These are phyloP conservation scores for Phialocephala subalpina DNA, from an alignment of 2,329 filamentous ascomycete genomes.

Conservation along the genomic window DNA sequence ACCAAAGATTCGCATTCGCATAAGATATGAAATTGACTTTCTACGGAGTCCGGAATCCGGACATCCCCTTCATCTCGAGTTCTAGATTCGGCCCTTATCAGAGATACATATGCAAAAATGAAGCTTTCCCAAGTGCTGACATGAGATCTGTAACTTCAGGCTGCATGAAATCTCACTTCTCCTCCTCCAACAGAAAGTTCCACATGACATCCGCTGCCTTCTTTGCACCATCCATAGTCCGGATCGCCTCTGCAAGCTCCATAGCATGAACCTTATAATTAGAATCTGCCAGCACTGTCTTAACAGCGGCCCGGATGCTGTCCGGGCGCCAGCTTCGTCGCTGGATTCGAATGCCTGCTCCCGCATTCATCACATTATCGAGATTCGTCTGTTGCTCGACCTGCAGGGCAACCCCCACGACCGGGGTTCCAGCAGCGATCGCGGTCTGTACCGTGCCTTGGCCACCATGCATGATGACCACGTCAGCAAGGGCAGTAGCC, in stretches of 20 bases:
- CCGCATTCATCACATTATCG: constrained; percentile 9
- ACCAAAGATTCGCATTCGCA: neutral
- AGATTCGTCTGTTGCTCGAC: constrained; percentile 5
- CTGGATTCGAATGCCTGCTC: neutral
- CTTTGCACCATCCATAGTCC: neutral
- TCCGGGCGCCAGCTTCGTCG: neutral
- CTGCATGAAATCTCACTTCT: neutral
- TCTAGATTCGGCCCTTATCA: neutral
- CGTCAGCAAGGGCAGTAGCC: neutral
- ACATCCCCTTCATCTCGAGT: neutral
- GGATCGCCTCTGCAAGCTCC: neutral
- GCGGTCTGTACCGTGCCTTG: constrained; percentile 2
- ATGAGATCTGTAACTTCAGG: neutral
- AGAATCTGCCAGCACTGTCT: neutral
- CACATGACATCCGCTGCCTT: neutral
- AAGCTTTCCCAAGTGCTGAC: neutral
- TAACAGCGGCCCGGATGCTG: neutral
- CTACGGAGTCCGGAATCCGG: neutral
- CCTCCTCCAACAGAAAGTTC: neutral
- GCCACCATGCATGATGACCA: neutral
- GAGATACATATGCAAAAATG: too few relatives aligned
- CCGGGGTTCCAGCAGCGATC: neutral
- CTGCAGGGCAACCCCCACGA: neutral
- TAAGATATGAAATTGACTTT: neutral
- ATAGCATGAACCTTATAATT: neutral